Evolutionary conservation across 805 yeast genomes (phyloP), one percentile per base, ranked within the genome.

Genomic region (Candida ascalaphidarum): DNA sequence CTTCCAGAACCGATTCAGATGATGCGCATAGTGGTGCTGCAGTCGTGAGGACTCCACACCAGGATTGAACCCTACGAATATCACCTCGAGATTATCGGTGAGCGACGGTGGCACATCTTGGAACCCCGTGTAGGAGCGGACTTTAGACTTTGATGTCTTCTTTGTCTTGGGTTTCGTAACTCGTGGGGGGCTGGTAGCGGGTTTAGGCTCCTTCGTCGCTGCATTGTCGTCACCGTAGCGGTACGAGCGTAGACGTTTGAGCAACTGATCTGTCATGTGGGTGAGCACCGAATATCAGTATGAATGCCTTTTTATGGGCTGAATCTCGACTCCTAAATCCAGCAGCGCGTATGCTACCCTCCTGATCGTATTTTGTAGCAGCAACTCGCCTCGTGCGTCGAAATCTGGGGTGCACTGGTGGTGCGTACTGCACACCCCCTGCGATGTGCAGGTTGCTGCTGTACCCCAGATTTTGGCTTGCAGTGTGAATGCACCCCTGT

Each of bases 11-110:
- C 65, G 45, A 41, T 81, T 81, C 9, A 81, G 63, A 12, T 55
- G 70, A 44, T 81, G 88, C 0, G 89, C 89, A 46, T 76, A 81
- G 42, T 79, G 73, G 44, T 80, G 88, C 19, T 81, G 85, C 7
- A 54, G 47, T 12, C 52, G 39, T 0, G 83, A 70, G 1, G 86
- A 77, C 40, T 63, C 65, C 4, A 74, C 49, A 3, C 88, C 82
- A 0, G 92, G 92, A 41, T 81, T 81, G 55, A 65, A 78, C 1
- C 92, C 92, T 3, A 80, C 61, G 39, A 81, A 80, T 3, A 81
- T 61, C 1, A 78, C 28, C 11, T 41, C 33, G 22, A 56, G 40
- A 26, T 45, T 28, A 3, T 32, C 28, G 11, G 37, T 26, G 14
- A 61, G 28, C 10, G 61, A 54, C 4, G 67, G 68, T 17, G 43